Conservation (phyloP, 805 yeast species). For the Cyberlindnera japonica region DNA sequence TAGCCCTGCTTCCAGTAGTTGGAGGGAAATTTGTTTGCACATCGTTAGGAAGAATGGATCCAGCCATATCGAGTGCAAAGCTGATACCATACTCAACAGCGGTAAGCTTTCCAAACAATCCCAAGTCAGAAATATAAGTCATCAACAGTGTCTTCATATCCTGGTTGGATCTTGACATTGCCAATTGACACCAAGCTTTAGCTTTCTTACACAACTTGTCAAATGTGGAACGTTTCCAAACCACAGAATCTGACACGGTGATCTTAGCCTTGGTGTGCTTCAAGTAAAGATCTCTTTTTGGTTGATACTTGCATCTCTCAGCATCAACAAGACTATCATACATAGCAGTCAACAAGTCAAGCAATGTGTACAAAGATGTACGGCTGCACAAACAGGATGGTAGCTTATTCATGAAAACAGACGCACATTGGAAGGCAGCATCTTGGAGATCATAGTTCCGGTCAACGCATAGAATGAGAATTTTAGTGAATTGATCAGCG, state of each 20-base stretch:
- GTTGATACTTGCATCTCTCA: constrained; percentile 80
- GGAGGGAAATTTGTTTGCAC: constrained; percentile 50
- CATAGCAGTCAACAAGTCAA: constrained; percentile 75
- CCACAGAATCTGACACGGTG: constrained; percentile 67
- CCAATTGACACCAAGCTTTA: constrained; percentile 59
- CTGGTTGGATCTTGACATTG: constrained; percentile 56
- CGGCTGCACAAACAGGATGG: constrained; percentile 82
- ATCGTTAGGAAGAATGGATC: constrained; percentile 62
- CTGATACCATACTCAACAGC: constrained; percentile 75
- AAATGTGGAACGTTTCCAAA: constrained; percentile 71
- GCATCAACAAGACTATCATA: constrained; percentile 82
- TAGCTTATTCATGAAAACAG: constrained; percentile 54
- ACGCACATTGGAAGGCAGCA: constrained; percentile 76
- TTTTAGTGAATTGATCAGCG: constrained; percentile 64
- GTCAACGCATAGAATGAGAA: constrained; percentile 73
- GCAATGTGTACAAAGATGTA: constrained; percentile 65
- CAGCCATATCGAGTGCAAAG: constrained; percentile 88
- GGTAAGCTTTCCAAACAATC: constrained; percentile 32
- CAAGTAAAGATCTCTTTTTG: constrained; percentile 61
- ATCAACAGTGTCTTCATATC: constrained; percentile 80
- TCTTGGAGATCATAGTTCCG: constrained; percentile 70
- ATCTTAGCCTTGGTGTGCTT: constrained; percentile 38
- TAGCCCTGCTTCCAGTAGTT: constrained; percentile 36
- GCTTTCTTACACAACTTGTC: constrained; percentile 55
- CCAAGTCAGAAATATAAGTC: constrained; percentile 58